Evolutionary conservation across 371 early-diverging fungal genomes (phyloP).

Genomic region (Lichtheimia corymbifera): DNA sequence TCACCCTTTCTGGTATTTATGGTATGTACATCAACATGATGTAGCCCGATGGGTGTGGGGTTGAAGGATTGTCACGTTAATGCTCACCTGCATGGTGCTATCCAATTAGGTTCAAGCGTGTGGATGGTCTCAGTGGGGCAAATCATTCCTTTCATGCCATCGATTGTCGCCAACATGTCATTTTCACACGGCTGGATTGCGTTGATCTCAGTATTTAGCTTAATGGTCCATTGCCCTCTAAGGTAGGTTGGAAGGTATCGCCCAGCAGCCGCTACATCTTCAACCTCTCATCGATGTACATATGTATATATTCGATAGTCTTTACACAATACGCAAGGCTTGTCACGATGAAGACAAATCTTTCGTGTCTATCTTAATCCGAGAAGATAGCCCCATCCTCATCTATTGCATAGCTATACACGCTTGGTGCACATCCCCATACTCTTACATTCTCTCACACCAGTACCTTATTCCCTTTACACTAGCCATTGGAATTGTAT

Average conservation of each 20-base stretch:
- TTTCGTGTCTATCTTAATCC: constrained; percentile 58
- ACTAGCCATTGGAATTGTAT: constrained; percentile 70
- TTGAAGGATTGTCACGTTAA: not conserved
- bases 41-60: not conserved
- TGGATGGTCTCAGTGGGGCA: constrained; percentile 28
- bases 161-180: constrained; percentile 36
- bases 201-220: constrained; percentile 55
- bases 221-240: constrained; percentile 68
- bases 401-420: constrained; percentile 55
- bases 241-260: constrained; percentile 37
- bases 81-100: constrained; percentile 17
- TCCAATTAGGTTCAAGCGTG: constrained; percentile 25
- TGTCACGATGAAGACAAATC: constrained; percentile 66
- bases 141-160: constrained; percentile 23
- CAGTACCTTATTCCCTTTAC: constrained; percentile 72
- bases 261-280: not conserved
- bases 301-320: constrained; percentile 17
- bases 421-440: constrained; percentile 68
- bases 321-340: constrained; percentile 63
- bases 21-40: constrained; percentile 21
- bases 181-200: constrained; percentile 56
- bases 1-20: constrained; percentile 70
- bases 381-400: constrained; percentile 64
- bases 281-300: not conserved
- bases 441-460: constrained; percentile 58